These are phyloP conservation scores for Citeromyces hawaiiensis DNA, from an alignment of 1,139 yeast species.

Conservation along the genomic window DNA sequence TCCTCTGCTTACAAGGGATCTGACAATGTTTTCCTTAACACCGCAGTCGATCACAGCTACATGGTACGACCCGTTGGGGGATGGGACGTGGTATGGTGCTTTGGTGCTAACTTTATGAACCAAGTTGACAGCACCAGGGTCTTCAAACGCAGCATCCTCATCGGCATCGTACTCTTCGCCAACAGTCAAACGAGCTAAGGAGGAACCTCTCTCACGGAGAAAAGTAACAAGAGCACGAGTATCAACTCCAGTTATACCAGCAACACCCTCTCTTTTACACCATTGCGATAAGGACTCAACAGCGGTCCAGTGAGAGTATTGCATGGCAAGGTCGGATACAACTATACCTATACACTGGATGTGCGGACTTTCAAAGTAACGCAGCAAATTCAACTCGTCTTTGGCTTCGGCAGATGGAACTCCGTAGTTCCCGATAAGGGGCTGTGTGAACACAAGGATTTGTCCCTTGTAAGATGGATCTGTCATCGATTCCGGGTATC, in stretches of 20 bases:
- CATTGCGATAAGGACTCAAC: constrained; percentile 89
- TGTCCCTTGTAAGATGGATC: constrained; percentile 97
- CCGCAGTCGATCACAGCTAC: constrained; percentile 96
- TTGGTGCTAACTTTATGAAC: constrained; percentile 93
- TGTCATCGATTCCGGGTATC: constrained; percentile 97
- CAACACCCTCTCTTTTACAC: constrained; percentile 94
- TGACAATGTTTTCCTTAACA: constrained; percentile 89
- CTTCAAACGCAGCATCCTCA: constrained; percentile 83
- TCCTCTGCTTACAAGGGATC: constrained; percentile 89
- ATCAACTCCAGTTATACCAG: constrained; percentile 95
- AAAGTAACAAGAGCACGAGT: constrained; percentile 88
- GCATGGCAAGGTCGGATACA: constrained; percentile 89
- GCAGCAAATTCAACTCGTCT: constrained; percentile 75
- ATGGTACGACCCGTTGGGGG: constrained; percentile 57
- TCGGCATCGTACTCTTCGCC: constrained; percentile 89
- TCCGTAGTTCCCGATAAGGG: constrained; percentile 94
- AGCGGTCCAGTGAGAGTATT: constrained; percentile 98
- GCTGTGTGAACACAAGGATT: constrained; percentile 92
- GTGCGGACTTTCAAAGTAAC: constrained; percentile 82
- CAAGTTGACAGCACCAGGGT: constrained; percentile 83
- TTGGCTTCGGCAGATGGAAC: constrained; percentile 76
- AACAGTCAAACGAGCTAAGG: constrained; percentile 77
- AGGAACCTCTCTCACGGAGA: constrained; percentile 91
- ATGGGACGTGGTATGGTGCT: constrained; percentile 80
- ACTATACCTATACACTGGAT: constrained; percentile 94